phyloP scores from a whole-genome alignment of 495 filamentous ascomycete species.

The Extremus antarcticus region DNA sequence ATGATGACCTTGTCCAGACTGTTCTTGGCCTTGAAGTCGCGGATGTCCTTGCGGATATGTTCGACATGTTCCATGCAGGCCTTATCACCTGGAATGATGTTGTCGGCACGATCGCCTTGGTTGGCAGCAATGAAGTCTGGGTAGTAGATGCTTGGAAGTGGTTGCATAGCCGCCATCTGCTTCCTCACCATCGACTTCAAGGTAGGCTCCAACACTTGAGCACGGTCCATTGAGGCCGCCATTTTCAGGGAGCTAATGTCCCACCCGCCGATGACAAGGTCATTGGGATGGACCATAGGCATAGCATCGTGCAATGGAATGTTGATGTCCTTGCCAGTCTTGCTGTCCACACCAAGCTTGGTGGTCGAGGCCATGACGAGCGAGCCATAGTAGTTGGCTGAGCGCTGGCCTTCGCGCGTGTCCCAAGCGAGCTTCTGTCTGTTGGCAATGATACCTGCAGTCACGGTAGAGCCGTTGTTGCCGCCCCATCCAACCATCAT shows the following conservation, averaged over 20 bases:
- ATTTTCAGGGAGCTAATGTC: slow-evolving; percentile 88
- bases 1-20: slow-evolving; percentile 91
- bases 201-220: slow-evolving; percentile 82
- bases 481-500: slow-evolving; percentile 98
- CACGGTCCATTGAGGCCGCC: slow-evolving; percentile 89
- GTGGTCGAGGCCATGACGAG: slow-evolving; percentile 93
- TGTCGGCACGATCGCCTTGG: slow-evolving; percentile 94
- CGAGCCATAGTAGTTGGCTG: slow-evolving; percentile 95
- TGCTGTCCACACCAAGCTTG: slow-evolving; percentile 82
- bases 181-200: slow-evolving; percentile 82
- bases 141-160: slow-evolving; percentile 93
- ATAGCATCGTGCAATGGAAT: slow-evolving; percentile 89
- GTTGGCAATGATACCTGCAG: slow-evolving; percentile 95
- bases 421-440: slow-evolving; percentile 79
- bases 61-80: slow-evolving; percentile 79
- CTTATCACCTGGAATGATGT: slow-evolving; percentile 72
- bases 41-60: slow-evolving; percentile 88
- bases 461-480: slow-evolving; percentile 96
- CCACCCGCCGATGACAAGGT: slow-evolving; percentile 92
- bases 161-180: slow-evolving; percentile 83
- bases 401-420: slow-evolving; percentile 73
- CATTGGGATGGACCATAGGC: slow-evolving; percentile 96
- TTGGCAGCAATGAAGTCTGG: slow-evolving; percentile 99
- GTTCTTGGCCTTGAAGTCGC: slow-evolving; percentile 81
- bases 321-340: slow-evolving; percentile 84